Conservation (phyloP, 2,329 filamentous ascomycete species). For the Paraconiothyrium sp. region DNA sequence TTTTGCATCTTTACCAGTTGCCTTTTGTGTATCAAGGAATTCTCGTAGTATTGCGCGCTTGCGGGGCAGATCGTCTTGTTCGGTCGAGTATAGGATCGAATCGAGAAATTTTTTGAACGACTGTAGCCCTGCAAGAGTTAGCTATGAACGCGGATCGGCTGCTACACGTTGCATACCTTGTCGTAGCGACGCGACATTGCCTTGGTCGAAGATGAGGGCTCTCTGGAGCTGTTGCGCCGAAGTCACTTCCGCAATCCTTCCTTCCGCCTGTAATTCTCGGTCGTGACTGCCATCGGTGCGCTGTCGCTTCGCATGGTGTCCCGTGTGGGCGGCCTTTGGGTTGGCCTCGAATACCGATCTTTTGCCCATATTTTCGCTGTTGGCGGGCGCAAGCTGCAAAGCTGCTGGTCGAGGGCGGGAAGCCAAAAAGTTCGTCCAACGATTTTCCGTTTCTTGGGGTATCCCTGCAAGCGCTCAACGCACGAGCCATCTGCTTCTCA, state of each 20-base stretch:
- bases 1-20: constrained; percentile 61
- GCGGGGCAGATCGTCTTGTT: constrained; percentile 58
- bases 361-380: constrained; percentile 39
- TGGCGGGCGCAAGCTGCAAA: background rate
- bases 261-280: constrained; percentile 32
- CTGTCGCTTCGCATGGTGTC: constrained; percentile 45
- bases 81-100: constrained; percentile 63
- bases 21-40: constrained; percentile 71
- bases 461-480: background rate
- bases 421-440: constrained; percentile 28
- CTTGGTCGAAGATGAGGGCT: constrained; percentile 50
- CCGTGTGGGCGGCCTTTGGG: constrained; percentile 27
- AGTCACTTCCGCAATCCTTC: constrained; percentile 37
- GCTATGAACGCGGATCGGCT: background rate
- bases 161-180: constrained; percentile 30
- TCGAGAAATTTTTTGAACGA: constrained; percentile 78
- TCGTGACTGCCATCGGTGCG: constrained; percentile 38
- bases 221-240: constrained; percentile 48
- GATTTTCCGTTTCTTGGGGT: background rate
- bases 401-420: constrained; percentile 15
- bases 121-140: constrained; percentile 64
- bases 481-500: background rate
- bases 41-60: constrained; percentile 71
- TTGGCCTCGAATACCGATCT: constrained; percentile 45
- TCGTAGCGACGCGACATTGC: constrained; percentile 39